phyloP scores from a whole-genome alignment of 2,329 filamentous ascomycete genomes.

The Fusarium anguioides region DNA sequence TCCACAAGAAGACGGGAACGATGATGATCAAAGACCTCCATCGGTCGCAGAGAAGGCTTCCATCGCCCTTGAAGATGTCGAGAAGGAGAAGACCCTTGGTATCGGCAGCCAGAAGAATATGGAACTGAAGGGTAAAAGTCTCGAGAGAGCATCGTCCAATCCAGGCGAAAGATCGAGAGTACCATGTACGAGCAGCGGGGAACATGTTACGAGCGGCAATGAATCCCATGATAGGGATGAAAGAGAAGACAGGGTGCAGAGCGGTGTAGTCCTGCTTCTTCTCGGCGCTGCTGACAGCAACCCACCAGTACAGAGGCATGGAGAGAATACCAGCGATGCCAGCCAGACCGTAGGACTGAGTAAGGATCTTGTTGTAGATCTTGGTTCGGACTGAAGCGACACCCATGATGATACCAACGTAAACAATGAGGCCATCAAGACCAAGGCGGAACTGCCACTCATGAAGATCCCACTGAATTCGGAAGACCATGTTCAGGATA shows the following conservation, averaged over 20 bases:
- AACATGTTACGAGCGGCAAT: slow-evolving; percentile 62
- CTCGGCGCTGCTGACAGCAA: slow-evolving; percentile 41
- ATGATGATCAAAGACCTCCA: slow-evolving; percentile 44
- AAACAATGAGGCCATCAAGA: slow-evolving; percentile 66
- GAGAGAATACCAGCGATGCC: slow-evolving; percentile 31
- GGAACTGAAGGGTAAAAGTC: slow-evolving; percentile 69
- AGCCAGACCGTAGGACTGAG: slow-evolving; percentile 31
- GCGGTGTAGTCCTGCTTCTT: slow-evolving; percentile 55
- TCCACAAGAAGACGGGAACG: slow-evolving; percentile 44
- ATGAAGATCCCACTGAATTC: slow-evolving; percentile 59
- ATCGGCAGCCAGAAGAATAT: slow-evolving; percentile 70
- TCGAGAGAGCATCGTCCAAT: slow-evolving; percentile 68
- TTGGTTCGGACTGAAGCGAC: slow-evolving; percentile 39
- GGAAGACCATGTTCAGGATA: slow-evolving; percentile 54
- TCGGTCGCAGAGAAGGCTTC: slow-evolving; percentile 36
- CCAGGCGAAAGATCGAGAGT: slow-evolving; percentile 59
- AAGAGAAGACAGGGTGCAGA: slow-evolving; percentile 64
- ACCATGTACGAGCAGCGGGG: slow-evolving; percentile 23
- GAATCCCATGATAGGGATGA: slow-evolving; percentile 64
- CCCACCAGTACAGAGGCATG: slow-evolving; percentile 48
- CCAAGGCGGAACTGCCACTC: slow-evolving; percentile 63
- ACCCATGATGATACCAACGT: slow-evolving; percentile 62
- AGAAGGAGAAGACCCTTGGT: slow-evolving; percentile 57
- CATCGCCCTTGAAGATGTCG: slow-evolving; percentile 35
- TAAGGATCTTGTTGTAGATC: slow-evolving; percentile 36